Percentiles rank a stretch among this genome's conserved stretches.
Conservation (phyloP, 75 land plant genomes). For the Pinus albicaulis region DNA sequence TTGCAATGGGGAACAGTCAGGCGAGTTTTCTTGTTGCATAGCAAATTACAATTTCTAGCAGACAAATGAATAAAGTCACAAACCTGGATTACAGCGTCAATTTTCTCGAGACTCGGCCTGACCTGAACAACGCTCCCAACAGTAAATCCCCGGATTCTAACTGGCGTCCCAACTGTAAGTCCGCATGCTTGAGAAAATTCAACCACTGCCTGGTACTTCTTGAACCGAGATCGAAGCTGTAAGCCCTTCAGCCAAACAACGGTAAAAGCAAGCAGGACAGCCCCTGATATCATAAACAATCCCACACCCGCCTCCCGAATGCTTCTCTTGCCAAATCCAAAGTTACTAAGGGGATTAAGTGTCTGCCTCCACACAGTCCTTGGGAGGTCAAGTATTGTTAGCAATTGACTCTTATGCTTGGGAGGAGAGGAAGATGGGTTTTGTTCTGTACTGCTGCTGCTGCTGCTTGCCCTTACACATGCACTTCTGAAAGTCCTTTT, state of each 20-base stretch:
- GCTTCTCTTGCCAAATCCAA: slow-evolving; percentile 90
- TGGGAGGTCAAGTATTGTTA: slow-evolving; percentile 52
- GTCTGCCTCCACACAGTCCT: slow-evolving; percentile 65
- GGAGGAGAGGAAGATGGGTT: background rate
- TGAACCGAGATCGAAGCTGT: slow-evolving; percentile 65
- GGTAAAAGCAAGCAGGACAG: slow-evolving; percentile 63
- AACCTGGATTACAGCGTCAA: slow-evolving; percentile 91
- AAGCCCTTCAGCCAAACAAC: slow-evolving; percentile 86
- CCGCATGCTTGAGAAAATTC: slow-evolving; percentile 95
- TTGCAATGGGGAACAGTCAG: too few relatives aligned
- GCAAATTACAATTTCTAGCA: too few relatives aligned
- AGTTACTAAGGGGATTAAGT: slow-evolving; percentile 66
- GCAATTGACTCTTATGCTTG: slow-evolving; percentile 22
- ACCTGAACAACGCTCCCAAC: slow-evolving; percentile 84
- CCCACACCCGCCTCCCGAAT: slow-evolving; percentile 96
- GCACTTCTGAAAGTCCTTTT: background rate
- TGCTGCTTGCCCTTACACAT: background rate
- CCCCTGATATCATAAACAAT: slow-evolving; percentile 81
- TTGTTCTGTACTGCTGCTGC: background rate
- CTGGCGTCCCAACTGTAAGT: slow-evolving; percentile 89
- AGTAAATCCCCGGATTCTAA: slow-evolving; percentile 89
- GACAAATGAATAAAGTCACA: background rate
- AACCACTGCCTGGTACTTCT: slow-evolving; percentile 72
- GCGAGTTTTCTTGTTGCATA: too few relatives aligned
- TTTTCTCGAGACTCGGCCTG: slow-evolving; percentile 70